These are phyloP conservation scores for Sporopachydermia quercuum DNA, from an alignment of 805 yeast species.

Conservation along the genomic window DNA sequence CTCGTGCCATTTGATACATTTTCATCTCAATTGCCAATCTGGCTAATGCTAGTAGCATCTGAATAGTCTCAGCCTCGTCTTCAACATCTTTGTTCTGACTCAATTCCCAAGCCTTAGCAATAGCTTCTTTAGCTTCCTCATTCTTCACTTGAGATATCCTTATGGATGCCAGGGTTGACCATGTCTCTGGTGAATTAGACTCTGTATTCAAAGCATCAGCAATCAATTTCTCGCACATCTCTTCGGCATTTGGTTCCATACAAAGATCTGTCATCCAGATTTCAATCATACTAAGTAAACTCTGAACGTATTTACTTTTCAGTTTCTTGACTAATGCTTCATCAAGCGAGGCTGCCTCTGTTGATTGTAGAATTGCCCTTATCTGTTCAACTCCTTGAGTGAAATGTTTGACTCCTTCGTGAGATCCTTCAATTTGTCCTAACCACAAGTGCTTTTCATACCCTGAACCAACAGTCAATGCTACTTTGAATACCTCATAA, in stretches of 20 bases:
- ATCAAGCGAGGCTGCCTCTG: constrained; percentile 8
- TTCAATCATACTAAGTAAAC: constrained; percentile 74
- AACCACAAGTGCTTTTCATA: constrained; percentile 71
- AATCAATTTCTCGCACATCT: constrained; percentile 59
- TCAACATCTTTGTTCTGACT: constrained; percentile 33
- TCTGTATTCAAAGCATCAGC: constrained; percentile 42
- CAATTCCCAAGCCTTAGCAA: constrained; percentile 56
- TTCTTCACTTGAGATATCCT: constrained; percentile 73
- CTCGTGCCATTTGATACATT: constrained; percentile 46
- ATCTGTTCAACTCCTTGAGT: constrained; percentile 47
- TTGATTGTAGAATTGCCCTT: constrained; percentile 21
- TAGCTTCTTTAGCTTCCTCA: constrained; percentile 58
- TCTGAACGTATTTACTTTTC: constrained; percentile 53
- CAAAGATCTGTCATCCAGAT: constrained; percentile 97
- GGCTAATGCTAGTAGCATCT: constrained; percentile 57
- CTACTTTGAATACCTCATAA: constrained; percentile 39
- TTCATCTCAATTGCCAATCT: constrained; percentile 71
- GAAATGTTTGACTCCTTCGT: constrained; percentile 48
- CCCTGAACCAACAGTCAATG: constrained; percentile 64
- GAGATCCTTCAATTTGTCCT: constrained; percentile 84
- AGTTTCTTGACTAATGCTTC: constrained; percentile 22
- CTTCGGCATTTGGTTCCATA: constrained; percentile 84
- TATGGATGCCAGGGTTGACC: constrained; percentile 72
- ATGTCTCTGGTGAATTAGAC: constrained; percentile 55
- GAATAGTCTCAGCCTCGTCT: constrained; percentile 35